phyloP scores from a whole-genome alignment of 1,284 basidiomycete genomes.

The Ganoderma sinense region DNA sequence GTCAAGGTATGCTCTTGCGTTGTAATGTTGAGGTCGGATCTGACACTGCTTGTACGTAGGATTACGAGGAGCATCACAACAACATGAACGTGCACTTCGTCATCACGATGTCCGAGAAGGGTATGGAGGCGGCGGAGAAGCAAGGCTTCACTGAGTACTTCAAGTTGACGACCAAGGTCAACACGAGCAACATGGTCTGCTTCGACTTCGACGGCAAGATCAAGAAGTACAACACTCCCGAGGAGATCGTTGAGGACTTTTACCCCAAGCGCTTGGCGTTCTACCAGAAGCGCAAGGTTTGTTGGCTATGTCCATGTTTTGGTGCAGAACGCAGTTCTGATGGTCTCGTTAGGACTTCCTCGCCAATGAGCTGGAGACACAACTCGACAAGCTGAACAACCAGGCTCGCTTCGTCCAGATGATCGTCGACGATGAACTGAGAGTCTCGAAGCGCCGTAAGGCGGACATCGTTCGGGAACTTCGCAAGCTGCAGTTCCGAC shows the following conservation, averaged over 20 bases:
- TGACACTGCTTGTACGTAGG: conserved; percentile 59
- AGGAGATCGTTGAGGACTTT: conserved; percentile 95
- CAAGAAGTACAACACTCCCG: conserved; percentile 90
- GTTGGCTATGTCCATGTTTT: conserved; percentile 23
- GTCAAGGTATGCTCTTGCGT: conserved; percentile 59
- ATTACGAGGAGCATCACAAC: conserved; percentile 96
- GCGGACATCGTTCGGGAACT: conserved; percentile 87
- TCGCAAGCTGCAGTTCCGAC: conserved; percentile 84
- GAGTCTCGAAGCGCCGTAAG: conserved; percentile 94
- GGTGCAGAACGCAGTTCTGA: neutral
- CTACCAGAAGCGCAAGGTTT: conserved; percentile 95
- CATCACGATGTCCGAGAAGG: conserved; percentile 83
- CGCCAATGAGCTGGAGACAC: conserved; percentile 84
- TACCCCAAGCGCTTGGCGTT: conserved; percentile 90
- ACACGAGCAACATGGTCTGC: conserved; percentile 97
- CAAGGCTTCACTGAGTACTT: conserved; percentile 94
- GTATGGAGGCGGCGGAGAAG: conserved; percentile 86
- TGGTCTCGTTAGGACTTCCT: conserved; percentile 72
- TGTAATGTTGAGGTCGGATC: neutral
- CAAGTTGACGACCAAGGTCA: conserved; percentile 87
- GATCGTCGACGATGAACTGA: conserved; percentile 91
- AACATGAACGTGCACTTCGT: conserved; percentile 94
- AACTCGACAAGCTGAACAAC: conserved; percentile 90
- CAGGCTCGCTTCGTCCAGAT: conserved; percentile 98
- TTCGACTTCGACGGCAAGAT: conserved; percentile 98